Conservation (phyloP, 2,329 filamentous ascomycete genomes). For the Xylaria sp. region DNA sequence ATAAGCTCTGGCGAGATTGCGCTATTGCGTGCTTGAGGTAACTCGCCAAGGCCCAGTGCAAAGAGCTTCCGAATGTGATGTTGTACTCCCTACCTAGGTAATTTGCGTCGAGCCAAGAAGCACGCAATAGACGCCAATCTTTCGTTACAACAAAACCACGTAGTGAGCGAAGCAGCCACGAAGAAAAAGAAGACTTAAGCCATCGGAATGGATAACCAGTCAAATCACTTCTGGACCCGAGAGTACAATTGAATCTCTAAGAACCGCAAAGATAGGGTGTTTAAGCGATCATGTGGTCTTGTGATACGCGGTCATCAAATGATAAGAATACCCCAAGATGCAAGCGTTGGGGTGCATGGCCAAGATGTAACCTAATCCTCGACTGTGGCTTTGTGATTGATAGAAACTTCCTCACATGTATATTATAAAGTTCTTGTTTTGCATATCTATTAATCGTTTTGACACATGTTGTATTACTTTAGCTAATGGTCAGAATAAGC, state of each 20-base stretch:
- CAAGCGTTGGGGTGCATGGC: neutral
- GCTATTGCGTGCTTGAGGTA: constrained; percentile 21
- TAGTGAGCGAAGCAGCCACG: neutral
- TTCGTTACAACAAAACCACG: constrained; percentile 19
- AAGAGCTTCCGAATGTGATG: constrained; percentile 28
- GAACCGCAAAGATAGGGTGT: neutral
- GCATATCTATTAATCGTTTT: neutral
- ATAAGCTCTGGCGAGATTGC: constrained; percentile 22
- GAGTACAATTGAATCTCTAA: neutral
- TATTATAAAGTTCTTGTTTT: neutral
- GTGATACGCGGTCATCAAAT: neutral
- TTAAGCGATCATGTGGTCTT: neutral
- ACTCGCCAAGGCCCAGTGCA: constrained; percentile 15
- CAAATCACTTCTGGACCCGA: neutral
- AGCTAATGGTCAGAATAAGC: too few relatives aligned
- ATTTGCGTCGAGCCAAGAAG: constrained; percentile 28
- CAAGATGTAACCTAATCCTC: neutral
- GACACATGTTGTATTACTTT: neutral
- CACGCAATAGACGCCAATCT: constrained; percentile 34
- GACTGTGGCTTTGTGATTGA: too few relatives aligned
- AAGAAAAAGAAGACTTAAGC: neutral
- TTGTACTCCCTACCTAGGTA: constrained; percentile 3
- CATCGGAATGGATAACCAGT: neutral
- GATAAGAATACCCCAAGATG: neutral
- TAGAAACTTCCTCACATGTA: neutral